Conservation (phyloP, 768 basidiomycete species). For the Strobilomyces confusus region DNA sequence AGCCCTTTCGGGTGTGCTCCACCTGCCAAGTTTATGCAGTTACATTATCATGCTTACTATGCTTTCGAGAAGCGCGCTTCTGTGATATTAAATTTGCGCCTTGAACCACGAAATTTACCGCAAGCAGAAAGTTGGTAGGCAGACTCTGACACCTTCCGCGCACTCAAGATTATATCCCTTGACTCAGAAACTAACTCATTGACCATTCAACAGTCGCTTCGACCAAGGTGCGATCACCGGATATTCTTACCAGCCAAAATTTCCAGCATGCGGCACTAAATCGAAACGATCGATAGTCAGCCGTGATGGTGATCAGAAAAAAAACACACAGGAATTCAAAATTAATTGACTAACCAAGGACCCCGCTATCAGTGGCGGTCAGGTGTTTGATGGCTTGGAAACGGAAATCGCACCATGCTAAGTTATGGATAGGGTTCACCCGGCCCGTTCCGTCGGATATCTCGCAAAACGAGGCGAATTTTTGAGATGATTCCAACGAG, state of each 20-base stretch:
- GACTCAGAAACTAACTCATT: background rate
- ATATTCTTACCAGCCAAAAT: background rate
- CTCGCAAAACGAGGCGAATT: background rate
- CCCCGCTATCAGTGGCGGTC: background rate
- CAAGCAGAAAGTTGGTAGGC: background rate
- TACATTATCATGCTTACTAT: background rate
- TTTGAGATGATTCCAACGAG: background rate
- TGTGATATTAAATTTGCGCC: background rate
- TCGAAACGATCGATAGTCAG: background rate
- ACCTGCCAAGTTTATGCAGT: conserved; percentile 6
- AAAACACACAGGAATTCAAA: background rate
- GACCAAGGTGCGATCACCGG: conserved; percentile 3
- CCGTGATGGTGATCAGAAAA: background rate
- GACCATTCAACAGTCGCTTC: background rate
- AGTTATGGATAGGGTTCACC: background rate
- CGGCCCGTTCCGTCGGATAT: background rate
- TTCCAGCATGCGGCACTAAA: background rate
- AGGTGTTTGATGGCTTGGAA: background rate
- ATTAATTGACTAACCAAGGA: conserved; percentile 7
- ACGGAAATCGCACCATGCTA: background rate
- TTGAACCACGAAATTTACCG: background rate
- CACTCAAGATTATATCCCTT: background rate
- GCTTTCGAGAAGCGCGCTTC: background rate
- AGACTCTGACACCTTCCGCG: background rate
- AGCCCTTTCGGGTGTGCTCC: background rate